Evolutionary conservation across 192 early-diverging fungal genomes (phyloP), one percentile per base, ranked within the genome.

Genomic region (Coemansia sp.): DNA sequence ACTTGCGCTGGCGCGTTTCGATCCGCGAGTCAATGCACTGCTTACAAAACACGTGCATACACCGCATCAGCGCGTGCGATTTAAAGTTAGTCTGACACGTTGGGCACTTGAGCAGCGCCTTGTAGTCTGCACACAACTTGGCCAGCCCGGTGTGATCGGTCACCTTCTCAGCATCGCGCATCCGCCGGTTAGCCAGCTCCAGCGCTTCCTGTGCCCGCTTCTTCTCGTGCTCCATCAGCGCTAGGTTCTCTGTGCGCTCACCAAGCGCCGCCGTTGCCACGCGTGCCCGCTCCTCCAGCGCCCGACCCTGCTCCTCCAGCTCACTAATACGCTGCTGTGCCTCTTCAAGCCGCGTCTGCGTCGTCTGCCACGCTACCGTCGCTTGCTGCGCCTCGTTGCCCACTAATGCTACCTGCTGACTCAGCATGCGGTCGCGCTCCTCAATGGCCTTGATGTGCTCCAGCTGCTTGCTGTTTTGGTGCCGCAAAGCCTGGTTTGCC

Each of bases 41-140:
- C 59, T 92, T 91, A 82, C 96, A 98, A 81, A 98, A 98, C 13
- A 89, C 89, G 62, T 98, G 96, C 94, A 95, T 95, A 72, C 96
- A 98, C 33, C 90, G 84, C 49, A 83, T 27, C 11, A 98, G 70
- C 3, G 88, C 79, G 64, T 91, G 91, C 27, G 83, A 85, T 64
- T 93, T 92, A 80, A 96, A 94, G 44, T 91, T 83, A 21, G 78
- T 86, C 59, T 85, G 85, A 78, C 96, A 98, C 43, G 91, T 87
- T 19, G 86, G 84, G 64, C 95, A 98, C 74, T 93, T 96, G 37
- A 95, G 83, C 41, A 96, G 66, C n/a, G 87, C 80, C 87, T 93
- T 80, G 68, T 82, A 82, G 55, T 73, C 73, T 3, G 71, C 68
- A 19, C 65, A 81, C 45, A 78, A 48, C 52, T 71, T 66, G 47